phyloP scores from a whole-genome alignment of 495 filamentous ascomycete genomes.

The Penicillium silybi region DNA sequence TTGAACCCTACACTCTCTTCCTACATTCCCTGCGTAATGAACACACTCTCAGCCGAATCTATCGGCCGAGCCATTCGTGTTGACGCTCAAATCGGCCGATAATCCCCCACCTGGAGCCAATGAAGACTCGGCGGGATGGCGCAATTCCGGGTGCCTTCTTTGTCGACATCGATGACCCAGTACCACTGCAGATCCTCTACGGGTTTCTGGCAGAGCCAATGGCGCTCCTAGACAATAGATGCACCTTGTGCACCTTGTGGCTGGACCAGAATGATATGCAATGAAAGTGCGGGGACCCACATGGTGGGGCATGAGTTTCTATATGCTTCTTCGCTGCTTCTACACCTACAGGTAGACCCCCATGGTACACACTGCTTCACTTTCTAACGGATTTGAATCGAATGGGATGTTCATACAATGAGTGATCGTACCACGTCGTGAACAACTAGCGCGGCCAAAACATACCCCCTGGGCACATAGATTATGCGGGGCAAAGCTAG shows the following conservation, averaged over 20 bases:
- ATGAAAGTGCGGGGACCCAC: neutral
- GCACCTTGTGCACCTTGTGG: neutral
- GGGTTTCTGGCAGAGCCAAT: neutral
- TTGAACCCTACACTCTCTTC: neutral
- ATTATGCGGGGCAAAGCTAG: too few relatives aligned
- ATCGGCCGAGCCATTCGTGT: conserved; percentile 28
- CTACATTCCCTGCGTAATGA: neutral
- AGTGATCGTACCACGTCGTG: too few relatives aligned
- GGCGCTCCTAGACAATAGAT: neutral
- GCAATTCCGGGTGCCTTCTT: conserved; percentile 10
- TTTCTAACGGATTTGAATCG: too few relatives aligned
- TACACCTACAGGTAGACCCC: too few relatives aligned
- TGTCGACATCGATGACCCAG: neutral
- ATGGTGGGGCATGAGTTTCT: neutral
- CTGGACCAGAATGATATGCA: neutral
- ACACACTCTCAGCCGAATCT: conserved; percentile 1
- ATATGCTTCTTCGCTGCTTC: neutral
- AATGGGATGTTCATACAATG: too few relatives aligned
- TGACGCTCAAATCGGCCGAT: conserved; percentile 24
- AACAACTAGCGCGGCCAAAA: too few relatives aligned
- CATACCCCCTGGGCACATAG: too few relatives aligned
- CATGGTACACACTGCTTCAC: too few relatives aligned
- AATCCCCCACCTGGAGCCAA: conserved; percentile 26
- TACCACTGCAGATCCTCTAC: neutral
- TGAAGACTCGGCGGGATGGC: conserved; percentile 30